Evolutionary conservation across 1,284 basidiomycete genomes (phyloP), one percentile per base, ranked within the genome.

Genomic region (Laetiporus sulphureus): DNA sequence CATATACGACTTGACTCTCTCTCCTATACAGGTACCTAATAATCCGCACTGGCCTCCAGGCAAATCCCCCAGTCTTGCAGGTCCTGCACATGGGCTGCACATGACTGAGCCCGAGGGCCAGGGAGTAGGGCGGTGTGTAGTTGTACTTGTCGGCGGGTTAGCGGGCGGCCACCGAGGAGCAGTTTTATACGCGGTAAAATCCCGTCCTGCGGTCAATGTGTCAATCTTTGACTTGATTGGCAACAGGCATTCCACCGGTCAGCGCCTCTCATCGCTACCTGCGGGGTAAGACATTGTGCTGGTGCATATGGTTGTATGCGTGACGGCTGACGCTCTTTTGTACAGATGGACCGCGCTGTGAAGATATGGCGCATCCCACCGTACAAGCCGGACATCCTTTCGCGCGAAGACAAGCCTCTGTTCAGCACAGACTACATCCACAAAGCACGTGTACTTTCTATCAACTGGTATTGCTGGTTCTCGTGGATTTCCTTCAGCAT

Each of bases 141-240:
- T 70, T 12, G 67, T 87, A 12, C 63, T 87, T 18, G 71, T 73
- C 44, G 84, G 84, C 3, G 79, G 79, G 6, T 68, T 74, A 39
- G 78, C 83, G 23, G 84, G 82, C 5, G 85, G 84, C 0, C 84
- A 88, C 53, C 58, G 69, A 40, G 81, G 74, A 37, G 77, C 79
- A 24, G 81, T 86, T 8, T 58, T 83, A 3, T 68, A 68, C 44
- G 79, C 81, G 18, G 84, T 83, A 54, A n/a, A n/a, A n/a, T n/a
- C n/a, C n/a, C 36, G 24, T 19, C 22, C 13, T 7, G 24, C 10
- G 10, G 20, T n/a, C 16, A 6, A 11, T 8, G 22, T 35, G 8
- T 22, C 18, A 10, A 21, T 16, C 18, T n/a, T 32, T 32, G 18
- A 36, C 18, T 15, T 36, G 8, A 13, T 21, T 15, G 13, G 34